Conservation (phyloP, 805 yeast genomes). For the Nakazawaea pomicola region DNA sequence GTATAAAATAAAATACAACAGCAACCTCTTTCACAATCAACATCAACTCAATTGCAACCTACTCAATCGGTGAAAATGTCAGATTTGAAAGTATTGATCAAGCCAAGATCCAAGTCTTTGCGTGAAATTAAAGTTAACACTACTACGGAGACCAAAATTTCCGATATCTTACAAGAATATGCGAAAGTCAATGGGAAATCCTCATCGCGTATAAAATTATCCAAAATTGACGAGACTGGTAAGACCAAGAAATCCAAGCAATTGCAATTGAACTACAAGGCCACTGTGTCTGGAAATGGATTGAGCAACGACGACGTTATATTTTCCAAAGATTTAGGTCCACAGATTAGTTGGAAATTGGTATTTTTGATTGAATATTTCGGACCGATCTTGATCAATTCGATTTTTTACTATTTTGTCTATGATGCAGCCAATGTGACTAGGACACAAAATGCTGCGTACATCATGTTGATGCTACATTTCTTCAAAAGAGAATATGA, state of each 20-base stretch:
- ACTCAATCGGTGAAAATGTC: too few relatives aligned
- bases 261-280: slow-evolving; percentile 38
- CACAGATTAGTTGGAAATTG: slow-evolving; percentile 87
- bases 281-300: slow-evolving; percentile 42
- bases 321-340: slow-evolving; percentile 84
- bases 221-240: slow-evolving; percentile 28
- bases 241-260: slow-evolving; percentile 30
- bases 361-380: slow-evolving; percentile 86
- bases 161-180: slow-evolving; percentile 35
- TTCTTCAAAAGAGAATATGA: slow-evolving; percentile 86
- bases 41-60: too few relatives aligned
- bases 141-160: slow-evolving; percentile 27
- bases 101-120: slow-evolving; percentile 57
- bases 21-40: too few relatives aligned
- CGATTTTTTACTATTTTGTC: slow-evolving; percentile 49
- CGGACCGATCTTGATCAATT: slow-evolving; percentile 84
- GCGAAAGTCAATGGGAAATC: slow-evolving; percentile 34
- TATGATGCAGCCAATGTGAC: slow-evolving; percentile 38
- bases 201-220: slow-evolving; percentile 52
- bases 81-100: slow-evolving; percentile 39
- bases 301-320: slow-evolving; percentile 35
- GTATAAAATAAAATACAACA: too few relatives aligned
- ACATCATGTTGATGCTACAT: slow-evolving; percentile 60
- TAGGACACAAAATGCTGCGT: slow-evolving; percentile 49
- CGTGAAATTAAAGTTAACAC: slow-evolving; percentile 41